Percentiles rank a stretch among this genome's conserved stretches.
Conservation (phyloP, 129 eudicot genomes). For the Artemisia argyi region DNA sequence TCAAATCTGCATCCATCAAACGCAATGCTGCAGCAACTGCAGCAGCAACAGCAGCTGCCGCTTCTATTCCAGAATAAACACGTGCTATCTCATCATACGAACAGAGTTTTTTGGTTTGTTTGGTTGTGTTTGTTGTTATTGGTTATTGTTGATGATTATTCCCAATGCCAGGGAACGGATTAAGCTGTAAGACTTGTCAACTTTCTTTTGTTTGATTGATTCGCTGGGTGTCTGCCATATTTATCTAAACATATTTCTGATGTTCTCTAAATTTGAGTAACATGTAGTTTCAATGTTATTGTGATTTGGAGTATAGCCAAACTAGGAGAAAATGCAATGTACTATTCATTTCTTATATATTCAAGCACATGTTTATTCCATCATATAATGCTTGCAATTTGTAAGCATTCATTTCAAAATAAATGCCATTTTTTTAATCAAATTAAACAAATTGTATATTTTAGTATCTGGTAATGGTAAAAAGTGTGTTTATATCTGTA, state of each 20-base stretch:
- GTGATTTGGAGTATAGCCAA: not conserved
- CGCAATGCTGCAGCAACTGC: conserved; percentile 44
- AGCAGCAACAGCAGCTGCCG: conserved; percentile 30
- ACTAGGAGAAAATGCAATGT: too few relatives aligned
- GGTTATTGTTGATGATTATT: conserved; percentile 25
- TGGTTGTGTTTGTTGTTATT: conserved; percentile 33
- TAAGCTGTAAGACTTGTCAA: conserved; percentile 24
- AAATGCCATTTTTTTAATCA: too few relatives aligned
- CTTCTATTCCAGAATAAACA: conserved; percentile 64
- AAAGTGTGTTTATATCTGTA: too few relatives aligned
- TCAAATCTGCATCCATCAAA: conserved; percentile 84
- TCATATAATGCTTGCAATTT: too few relatives aligned
- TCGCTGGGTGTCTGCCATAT: conserved; percentile 31
- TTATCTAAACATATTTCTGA: conserved; percentile 19
- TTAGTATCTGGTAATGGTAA: too few relatives aligned
- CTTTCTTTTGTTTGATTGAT: conserved; percentile 39
- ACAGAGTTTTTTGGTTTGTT: conserved; percentile 34
- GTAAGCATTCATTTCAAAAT: too few relatives aligned
- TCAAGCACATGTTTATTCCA: too few relatives aligned
- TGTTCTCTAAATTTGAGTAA: conserved; percentile 3
- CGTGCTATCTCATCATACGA: conserved; percentile 1
- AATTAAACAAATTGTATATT: too few relatives aligned
- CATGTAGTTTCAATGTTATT: conserved; percentile 1
- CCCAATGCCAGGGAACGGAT: conserved; percentile 28
- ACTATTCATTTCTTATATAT: too few relatives aligned